phyloP scores from a whole-genome alignment of 192 early-diverging fungal genomes.

The Pilobolus umbonatus region DNA sequence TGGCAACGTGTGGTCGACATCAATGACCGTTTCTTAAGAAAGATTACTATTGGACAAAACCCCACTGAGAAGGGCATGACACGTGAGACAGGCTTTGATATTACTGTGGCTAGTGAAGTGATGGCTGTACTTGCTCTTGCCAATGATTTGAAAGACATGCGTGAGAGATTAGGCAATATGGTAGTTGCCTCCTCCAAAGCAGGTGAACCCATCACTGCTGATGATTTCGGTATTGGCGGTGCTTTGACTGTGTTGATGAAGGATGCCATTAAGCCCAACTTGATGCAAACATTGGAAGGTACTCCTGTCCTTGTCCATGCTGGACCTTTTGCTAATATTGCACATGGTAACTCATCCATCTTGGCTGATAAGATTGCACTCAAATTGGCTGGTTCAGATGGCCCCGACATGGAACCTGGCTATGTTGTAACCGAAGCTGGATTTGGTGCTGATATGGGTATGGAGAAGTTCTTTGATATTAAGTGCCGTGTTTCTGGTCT shows the following conservation, averaged over 20 bases:
- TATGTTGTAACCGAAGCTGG: conserved; percentile 99
- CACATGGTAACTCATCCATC: conserved; percentile 95
- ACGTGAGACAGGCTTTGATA: conserved; percentile 94
- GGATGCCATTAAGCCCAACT: conserved; percentile 96
- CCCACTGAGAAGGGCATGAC: conserved; percentile 82
- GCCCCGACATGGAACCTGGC: conserved; percentile 54
- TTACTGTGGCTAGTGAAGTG: conserved; percentile 95
- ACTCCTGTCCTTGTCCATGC: conserved; percentile 98
- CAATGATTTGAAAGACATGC: conserved; percentile 89
- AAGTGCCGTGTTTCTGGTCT: conserved; percentile 91
- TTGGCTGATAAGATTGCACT: conserved; percentile 95
- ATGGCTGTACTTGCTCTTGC: conserved; percentile 97
- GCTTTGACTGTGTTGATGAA: conserved; percentile 97
- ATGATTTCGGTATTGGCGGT: conserved; percentile 94
- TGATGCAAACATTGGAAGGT: conserved; percentile 99
- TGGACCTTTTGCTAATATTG: conserved; percentile 99
- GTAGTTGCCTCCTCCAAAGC: conserved; percentile 82
- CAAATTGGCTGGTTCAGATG: conserved; percentile 80
- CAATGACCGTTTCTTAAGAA: conserved; percentile 93
- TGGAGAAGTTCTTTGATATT: conserved; percentile 99
- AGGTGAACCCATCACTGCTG: conserved; percentile 85
- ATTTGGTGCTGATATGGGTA: conserved; percentile 99
- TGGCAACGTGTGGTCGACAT: conserved; percentile 97
- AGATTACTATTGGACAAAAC: conserved; percentile 85
- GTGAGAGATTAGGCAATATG: conserved; percentile 89